A percentile compares a stretch with the other conserved stretches of the same genome.
Evolutionary conservation across 306 rosid genomes (phyloP).

Genomic region (Acacia acuminata): DNA sequence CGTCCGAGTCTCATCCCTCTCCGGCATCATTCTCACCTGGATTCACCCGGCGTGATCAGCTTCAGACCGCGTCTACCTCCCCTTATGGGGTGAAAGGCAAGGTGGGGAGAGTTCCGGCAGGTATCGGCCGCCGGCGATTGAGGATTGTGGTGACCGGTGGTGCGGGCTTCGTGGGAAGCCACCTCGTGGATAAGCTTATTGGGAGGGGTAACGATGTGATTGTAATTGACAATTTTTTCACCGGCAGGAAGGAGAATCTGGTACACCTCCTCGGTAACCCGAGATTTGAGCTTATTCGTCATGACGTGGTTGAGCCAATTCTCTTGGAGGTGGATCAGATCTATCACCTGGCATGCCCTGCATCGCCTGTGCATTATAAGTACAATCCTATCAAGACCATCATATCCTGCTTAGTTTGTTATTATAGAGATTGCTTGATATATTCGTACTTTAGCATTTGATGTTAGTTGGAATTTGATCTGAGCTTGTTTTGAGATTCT

Average conservation of each 20-base stretch:
- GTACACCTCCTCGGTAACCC: slow-evolving; percentile 58
- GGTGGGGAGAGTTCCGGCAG: slow-evolving; percentile 51
- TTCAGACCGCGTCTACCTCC: slow-evolving; percentile 10
- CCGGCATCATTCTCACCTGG: slow-evolving; percentile 32
- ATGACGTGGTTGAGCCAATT: slow-evolving; percentile 71
- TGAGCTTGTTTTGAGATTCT: slow-evolving; percentile 41
- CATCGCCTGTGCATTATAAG: slow-evolving; percentile 77
- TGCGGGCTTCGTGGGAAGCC: slow-evolving; percentile 67
- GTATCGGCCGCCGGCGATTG: slow-evolving; percentile 44
- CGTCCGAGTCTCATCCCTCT: slow-evolving; percentile 46
- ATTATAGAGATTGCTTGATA: neutral
- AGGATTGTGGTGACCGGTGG: slow-evolving; percentile 66
- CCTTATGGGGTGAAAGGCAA: slow-evolving; percentile 24
- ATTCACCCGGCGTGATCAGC: slow-evolving; percentile 22
- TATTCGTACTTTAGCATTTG: neutral
- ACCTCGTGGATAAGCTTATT: slow-evolving; percentile 57
- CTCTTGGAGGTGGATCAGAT: slow-evolving; percentile 80
- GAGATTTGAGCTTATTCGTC: slow-evolving; percentile 63
- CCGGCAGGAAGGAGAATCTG: slow-evolving; percentile 62
- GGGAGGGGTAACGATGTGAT: slow-evolving; percentile 58
- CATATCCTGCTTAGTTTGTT: slow-evolving; percentile 52
- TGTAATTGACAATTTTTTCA: slow-evolving; percentile 69
- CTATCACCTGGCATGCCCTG: slow-evolving; percentile 83
- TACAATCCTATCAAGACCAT: slow-evolving; percentile 79
- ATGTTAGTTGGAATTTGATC: neutral